These are phyloP conservation scores for Microsporum ferrugineum DNA, from an alignment of 2,329 filamentous ascomycete species.

Conservation along the genomic window DNA sequence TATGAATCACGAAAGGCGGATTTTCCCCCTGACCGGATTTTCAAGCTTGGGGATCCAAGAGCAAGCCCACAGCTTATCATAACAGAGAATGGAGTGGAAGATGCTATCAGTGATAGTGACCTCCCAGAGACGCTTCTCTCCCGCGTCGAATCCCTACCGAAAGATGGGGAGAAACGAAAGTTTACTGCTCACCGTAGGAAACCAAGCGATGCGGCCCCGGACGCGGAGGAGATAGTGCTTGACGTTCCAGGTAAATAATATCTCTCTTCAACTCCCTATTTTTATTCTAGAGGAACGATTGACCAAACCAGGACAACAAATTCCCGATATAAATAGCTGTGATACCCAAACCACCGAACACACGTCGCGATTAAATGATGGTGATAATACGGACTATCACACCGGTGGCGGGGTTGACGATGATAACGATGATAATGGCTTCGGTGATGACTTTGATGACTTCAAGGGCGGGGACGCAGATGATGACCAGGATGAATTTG, in stretches of 20 bases:
- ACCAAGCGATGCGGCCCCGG: conserved; percentile 34
- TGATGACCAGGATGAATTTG: conserved; percentile 45
- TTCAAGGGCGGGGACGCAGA: conserved; percentile 42
- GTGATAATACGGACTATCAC: conserved; percentile 41
- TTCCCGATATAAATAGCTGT: conserved; percentile 41
- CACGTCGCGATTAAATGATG: conserved; percentile 23
- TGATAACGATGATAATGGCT: conserved; percentile 51
- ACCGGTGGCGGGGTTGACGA: conserved; percentile 39
- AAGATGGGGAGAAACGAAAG: conserved; percentile 18
- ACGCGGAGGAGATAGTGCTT: conserved; percentile 31
- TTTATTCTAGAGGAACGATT: conserved; percentile 43
- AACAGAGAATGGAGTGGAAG: not conserved
- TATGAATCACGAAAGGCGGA: conserved; percentile 47
- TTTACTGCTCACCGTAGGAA: conserved; percentile 29
- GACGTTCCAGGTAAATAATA: conserved; percentile 46
- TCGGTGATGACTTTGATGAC: conserved; percentile 48
- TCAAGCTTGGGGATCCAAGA: conserved; percentile 28
- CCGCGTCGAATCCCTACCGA: conserved; percentile 32
- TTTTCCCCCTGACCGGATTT: conserved; percentile 48
- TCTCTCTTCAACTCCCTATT: conserved; percentile 21
- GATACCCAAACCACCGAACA: conserved; percentile 29
- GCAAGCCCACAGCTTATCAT: conserved; percentile 5
- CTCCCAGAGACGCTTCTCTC: conserved; percentile 37
- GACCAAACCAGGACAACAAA: conserved; percentile 51
- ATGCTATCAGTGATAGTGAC: conserved; percentile 1